Evolutionary conservation across 83 land plant genomes (phyloP).

Genomic region (Picea abies): DNA sequence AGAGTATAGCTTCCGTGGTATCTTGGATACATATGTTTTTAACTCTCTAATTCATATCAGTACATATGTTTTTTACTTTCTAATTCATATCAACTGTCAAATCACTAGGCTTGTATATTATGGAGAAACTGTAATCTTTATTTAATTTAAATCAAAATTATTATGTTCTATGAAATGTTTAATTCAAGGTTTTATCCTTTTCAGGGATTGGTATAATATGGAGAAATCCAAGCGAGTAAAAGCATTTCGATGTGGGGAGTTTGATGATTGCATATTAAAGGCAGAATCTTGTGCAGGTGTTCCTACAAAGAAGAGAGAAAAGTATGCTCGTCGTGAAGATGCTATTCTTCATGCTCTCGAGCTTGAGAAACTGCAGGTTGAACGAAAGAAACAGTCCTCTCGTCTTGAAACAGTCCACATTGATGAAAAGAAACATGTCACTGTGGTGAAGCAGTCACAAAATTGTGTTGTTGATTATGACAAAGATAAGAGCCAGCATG

Average conservation of each 20-base stretch:
- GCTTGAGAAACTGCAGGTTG: conserved; percentile 64
- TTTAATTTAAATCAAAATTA: background rate
- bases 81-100: background rate
- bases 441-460: conserved; percentile 14
- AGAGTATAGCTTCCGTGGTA: background rate
- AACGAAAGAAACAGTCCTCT: conserved; percentile 25
- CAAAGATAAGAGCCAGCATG: conserved; percentile 2
- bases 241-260: conserved; percentile 94
- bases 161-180: background rate
- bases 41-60: background rate
- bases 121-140: background rate
- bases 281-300: conserved; percentile 72
- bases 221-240: conserved; percentile 94
- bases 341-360: conserved; percentile 95
- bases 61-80: background rate
- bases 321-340: conserved; percentile 95
- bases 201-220: conserved; percentile 94
- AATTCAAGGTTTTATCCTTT: conserved; percentile 14
- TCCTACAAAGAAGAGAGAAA: conserved; percentile 82
- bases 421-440: background rate
- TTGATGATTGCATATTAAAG: conserved; percentile 84
- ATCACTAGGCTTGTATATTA: background rate
- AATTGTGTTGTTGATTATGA: background rate
- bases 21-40: background rate
- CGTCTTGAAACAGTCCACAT: background rate